Evolutionary conservation across 1,284 basidiomycete species (phyloP), one percentile per base, ranked within the genome.

Genomic region (Sparassis latifolia): DNA sequence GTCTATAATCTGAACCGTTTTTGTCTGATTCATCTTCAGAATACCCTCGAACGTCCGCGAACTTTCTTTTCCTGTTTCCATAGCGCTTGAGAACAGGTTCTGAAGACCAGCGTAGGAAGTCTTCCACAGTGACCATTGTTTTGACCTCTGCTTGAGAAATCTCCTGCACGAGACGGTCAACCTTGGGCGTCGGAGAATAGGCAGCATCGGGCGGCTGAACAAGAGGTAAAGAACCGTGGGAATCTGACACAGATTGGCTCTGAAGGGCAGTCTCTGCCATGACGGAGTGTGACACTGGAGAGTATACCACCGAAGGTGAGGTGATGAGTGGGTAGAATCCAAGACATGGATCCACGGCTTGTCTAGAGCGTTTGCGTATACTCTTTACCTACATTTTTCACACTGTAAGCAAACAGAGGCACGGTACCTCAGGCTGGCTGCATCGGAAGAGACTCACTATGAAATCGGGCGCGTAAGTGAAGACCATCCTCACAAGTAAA

Each of bases 401-500:
- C 10, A 9, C 6, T 5, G 6, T 12, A 12, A 28, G 28, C 5
- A 42, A 6, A 42, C 40, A 42, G 9, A 6, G 6, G 6, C 27
- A 42, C 10, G 7, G 9, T 38, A 9, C 7, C n/a, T n/a, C 7
- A 9, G 9, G n/a, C 35, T 38, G 35, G 28, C 9, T 10, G 6
- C 6, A 42, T 27, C 9, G 20, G 5, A 5, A 9, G 28, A 79
- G 76, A 53, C 72, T 72, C 53, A 84, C 67, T 58, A 78, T 82
- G 54, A 85, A 69, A 61, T 86, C 82, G 56, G 82, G 69, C 66
- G 87, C 79, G 57, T 84, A 79, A 7, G 82, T 83, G 2, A 75
- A 78, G 10, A 82, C 73, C 45, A 85, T 82, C 0, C 76, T 20
- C 20, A 20, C 20, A 20, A 20, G 20, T 20, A 20, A 20, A 20